Conservation (phyloP, 208 protist species). For the Trypanosomatidae sp. region DNA sequence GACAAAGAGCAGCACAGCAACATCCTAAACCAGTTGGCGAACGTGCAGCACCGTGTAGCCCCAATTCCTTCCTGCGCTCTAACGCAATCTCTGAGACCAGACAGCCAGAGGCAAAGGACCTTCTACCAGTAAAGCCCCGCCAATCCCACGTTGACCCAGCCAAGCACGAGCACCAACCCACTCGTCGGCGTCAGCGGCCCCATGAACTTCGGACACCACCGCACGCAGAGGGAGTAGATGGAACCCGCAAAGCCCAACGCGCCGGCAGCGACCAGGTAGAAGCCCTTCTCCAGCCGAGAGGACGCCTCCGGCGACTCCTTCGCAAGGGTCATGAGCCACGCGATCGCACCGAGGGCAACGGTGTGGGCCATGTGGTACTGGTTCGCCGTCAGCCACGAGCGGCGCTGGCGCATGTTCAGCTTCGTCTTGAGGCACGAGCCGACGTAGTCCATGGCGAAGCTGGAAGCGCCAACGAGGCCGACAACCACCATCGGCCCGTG, state of each 20-base stretch:
- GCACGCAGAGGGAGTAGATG: conserved; percentile 64
- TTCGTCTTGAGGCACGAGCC: conserved; percentile 31
- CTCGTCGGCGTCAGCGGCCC: conserved; percentile 64
- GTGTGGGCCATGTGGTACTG: conserved; percentile 53
- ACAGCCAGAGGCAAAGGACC: no score
- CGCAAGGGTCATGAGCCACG: conserved; percentile 27
- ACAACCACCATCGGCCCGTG: conserved; percentile 30
- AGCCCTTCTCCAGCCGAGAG: conserved; percentile 41
- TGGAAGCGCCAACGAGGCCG: conserved; percentile 32
- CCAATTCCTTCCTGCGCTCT: not conserved
- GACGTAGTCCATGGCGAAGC: conserved; percentile 30
- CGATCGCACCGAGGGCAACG: conserved; percentile 34
- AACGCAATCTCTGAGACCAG: no score
- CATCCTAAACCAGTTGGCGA: no score
- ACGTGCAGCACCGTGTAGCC: no score
- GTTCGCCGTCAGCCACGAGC: conserved; percentile 50
- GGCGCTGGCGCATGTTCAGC: conserved; percentile 36
- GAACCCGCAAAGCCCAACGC: conserved; percentile 64
- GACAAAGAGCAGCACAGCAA: no score
- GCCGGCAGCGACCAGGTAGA: conserved; percentile 50
- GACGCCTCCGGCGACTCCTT: conserved; percentile 28
- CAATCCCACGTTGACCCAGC: conserved; percentile 62
- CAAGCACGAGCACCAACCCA: conserved; percentile 61
- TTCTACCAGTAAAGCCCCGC: conserved; percentile 47
- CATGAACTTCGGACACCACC: conserved; percentile 41